Evolutionary conservation across 2,329 filamentous ascomycete genomes (phyloP).

Genomic region (Penicillium digitatum): DNA sequence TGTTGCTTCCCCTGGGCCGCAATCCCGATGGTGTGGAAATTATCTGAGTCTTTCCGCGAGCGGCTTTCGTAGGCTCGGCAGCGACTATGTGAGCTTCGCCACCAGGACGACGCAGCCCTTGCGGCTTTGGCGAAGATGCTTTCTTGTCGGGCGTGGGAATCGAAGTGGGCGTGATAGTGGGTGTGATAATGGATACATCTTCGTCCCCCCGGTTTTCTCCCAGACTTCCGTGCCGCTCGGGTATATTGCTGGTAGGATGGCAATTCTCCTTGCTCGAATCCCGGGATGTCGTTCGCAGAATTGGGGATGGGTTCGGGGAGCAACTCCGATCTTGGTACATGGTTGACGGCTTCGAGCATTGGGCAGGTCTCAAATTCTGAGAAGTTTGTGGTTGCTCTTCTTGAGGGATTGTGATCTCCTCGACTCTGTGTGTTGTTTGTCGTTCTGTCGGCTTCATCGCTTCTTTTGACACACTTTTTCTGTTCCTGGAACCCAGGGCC

Average conservation of each 20-base stretch:
- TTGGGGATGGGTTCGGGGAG: conserved; percentile 14
- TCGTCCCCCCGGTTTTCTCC: conserved; percentile 20
- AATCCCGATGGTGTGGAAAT: conserved; percentile 27
- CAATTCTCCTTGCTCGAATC: conserved; percentile 26
- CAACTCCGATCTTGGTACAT: conserved; percentile 24
- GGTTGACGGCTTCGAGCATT: conserved; percentile 33
- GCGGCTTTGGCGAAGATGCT: conserved; percentile 12
- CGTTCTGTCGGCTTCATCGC: conserved; percentile 5
- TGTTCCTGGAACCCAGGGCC: conserved; percentile 22
- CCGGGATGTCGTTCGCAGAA: conserved; percentile 18
- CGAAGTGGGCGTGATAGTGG: conserved; percentile 42
- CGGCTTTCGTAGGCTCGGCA: conserved; percentile 28
- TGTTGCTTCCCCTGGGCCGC: conserved; percentile 24
- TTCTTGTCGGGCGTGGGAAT: conserved; percentile 31
- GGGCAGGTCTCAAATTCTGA: conserved; percentile 36
- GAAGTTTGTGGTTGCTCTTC: conserved; percentile 31
- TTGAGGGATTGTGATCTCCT: conserved; percentile 21
- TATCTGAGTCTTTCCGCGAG: conserved; percentile 26
- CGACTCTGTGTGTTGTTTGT: conserved; percentile 10
- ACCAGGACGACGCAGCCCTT: conserved; percentile 19
- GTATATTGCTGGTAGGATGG: conserved; percentile 8
- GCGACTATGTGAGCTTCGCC: conserved; percentile 20
- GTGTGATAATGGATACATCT: conserved; percentile 39
- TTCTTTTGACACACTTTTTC: conserved; percentile 19
- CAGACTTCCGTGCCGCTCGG: conserved; percentile 14